Evolutionary conservation across 73 alveolate genomes (phyloP), one percentile per base, ranked within the genome.

Genomic region (Stentor coeruleus): DNA sequence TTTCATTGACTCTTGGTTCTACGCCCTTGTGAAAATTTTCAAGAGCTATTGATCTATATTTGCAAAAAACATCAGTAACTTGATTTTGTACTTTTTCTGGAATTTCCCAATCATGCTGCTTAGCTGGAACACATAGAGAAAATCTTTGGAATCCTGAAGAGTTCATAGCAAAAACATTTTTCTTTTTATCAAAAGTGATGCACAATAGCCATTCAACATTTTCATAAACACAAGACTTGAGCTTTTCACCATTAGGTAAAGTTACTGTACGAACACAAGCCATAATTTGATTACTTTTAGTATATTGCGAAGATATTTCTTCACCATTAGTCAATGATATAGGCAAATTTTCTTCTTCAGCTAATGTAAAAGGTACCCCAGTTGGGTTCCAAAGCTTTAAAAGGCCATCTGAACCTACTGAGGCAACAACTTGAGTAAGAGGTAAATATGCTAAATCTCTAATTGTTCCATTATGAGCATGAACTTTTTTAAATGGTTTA

Each of bases 401-500:
- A 3, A 89, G 81, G 35, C 79, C 37, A 42, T 88, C 93, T 0
- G 91, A 82, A 1, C 86, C 55, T 0, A 88, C 35, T 35, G 86
- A 72, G 0, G 84, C 93, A 0, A 88, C n/a, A 15, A 84, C 59
- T 57, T 88, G 75, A 15, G 87, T 35, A 42, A 41, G 59, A 31
- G 82, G 35, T 14, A 88, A 79, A 42, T 59, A 88, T 60, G 79
- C 41, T 6, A 88, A 60, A 59, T 83, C 89, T 28, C 83, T 57
- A 3, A 88, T 84, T 11, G 93, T 82, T 0, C 91, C 59, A 35
- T 85, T 74, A 75, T 88, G 93, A n/a, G 93, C 93, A 31, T 4
- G 35, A 59, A 88, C 87, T 84, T 82, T 88, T 74, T 77, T 76
- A 73, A 26, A 76, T 31, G 82, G 76, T 1, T 83, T 83, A 3